Percentiles rank a stretch among this genome's conserved stretches.
phyloP scores from a whole-genome alignment of 768 basidiomycete species.

The Macrolepiota dolichaula region DNA sequence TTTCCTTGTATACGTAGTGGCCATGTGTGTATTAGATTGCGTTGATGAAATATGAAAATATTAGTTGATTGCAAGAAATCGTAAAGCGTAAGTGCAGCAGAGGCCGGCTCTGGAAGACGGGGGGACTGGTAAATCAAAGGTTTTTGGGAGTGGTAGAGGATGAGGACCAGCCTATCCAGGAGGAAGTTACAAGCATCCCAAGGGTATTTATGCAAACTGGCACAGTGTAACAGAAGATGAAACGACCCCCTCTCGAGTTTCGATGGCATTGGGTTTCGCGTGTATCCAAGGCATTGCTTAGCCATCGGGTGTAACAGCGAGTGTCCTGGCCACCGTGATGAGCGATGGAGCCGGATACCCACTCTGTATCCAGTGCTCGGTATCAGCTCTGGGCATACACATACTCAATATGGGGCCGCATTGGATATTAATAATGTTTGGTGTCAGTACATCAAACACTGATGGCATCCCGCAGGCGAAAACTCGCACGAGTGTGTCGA shows the following conservation, averaged over 20 bases:
- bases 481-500: too few species aligned
- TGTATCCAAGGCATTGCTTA: background rate
- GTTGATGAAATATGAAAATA: background rate
- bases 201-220: conserved; percentile 30
- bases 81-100: conserved; percentile 16
- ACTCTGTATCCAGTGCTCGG: too few species aligned
- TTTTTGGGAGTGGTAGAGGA: conserved; percentile 21
- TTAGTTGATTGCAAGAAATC: conserved; percentile 16
- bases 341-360: background rate
- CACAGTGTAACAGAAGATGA: background rate
- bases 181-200: conserved; percentile 8
- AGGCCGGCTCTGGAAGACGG: conserved; percentile 27
- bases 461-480: too few species aligned
- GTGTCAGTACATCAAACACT: too few species aligned
- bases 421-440: too few species aligned
- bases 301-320: background rate
- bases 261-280: background rate
- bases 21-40: conserved; percentile 5
- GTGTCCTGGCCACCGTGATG: background rate
- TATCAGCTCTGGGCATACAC: too few species aligned
- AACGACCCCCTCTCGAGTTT: background rate
- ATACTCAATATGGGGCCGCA: too few species aligned
- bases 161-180: conserved; percentile 46
- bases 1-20: conserved; percentile 23
- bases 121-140: conserved; percentile 7